A percentile compares a stretch with the other conserved stretches of the same genome.
phyloP scores from a whole-genome alignment of 352 stramenopile genomes.

The Phytophthora constricta region DNA sequence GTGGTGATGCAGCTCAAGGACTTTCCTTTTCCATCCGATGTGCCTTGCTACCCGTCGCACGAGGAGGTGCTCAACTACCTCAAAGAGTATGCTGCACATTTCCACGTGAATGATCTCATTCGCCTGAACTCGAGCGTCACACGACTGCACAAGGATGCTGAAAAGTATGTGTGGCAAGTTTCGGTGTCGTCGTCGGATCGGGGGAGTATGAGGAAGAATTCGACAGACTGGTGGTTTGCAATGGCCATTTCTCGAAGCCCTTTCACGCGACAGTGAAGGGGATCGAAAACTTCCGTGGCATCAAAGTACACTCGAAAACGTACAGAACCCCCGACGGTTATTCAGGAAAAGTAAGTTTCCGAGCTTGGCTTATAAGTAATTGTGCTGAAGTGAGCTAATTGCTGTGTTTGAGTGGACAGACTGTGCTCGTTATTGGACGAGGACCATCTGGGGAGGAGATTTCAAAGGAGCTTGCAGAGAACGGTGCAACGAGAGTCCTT shows the following conservation, averaged over 20 bases:
- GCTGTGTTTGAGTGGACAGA: conserved; percentile 24
- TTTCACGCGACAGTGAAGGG: conserved; percentile 45
- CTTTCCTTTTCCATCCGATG: conserved; percentile 43
- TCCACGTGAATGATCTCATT: conserved; percentile 43
- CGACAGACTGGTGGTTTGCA: conserved; percentile 69
- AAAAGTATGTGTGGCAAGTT: conserved; percentile 28
- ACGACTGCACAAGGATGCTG: conserved; percentile 34
- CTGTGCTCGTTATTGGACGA: conserved; percentile 52
- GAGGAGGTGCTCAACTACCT: conserved; percentile 57
- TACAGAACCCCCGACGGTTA: conserved; percentile 40
- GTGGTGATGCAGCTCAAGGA: conserved; percentile 64
- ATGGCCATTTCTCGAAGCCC: conserved; percentile 61
- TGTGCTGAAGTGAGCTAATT: background rate
- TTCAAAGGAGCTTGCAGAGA: conserved; percentile 49
- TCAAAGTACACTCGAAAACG: conserved; percentile 41
- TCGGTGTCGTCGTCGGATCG: conserved; percentile 30
- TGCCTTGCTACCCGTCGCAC: conserved; percentile 53
- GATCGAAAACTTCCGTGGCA: conserved; percentile 41
- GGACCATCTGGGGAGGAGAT: conserved; percentile 67
- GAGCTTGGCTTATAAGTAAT: too few relatives aligned
- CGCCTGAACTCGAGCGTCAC: conserved; percentile 49
- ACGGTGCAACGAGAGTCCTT: conserved; percentile 37
- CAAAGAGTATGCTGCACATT: conserved; percentile 54
- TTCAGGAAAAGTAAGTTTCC: conserved; percentile 30
- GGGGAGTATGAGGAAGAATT: conserved; percentile 51